A percentile compares a stretch with the other conserved stretches of the same genome.
Evolutionary conservation across 441 rosid species (phyloP).

Genomic region (Croton laevigatus): DNA sequence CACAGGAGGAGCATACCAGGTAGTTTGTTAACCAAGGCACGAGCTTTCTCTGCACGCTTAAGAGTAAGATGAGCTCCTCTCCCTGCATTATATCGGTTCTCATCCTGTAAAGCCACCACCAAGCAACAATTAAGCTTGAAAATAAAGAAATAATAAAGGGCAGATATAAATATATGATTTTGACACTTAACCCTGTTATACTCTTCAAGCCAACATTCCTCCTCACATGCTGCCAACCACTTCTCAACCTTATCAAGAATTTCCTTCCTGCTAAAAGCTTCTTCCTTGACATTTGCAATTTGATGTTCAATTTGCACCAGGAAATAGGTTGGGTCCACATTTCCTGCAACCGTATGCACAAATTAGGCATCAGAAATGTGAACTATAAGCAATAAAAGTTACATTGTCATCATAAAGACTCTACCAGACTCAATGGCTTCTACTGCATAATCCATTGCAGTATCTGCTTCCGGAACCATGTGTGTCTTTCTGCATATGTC

Average conservation of each 20-base stretch:
- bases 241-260: slow-evolving; percentile 90
- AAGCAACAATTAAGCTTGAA: slow-evolving; percentile 17
- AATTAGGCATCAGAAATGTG: not conserved
- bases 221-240: slow-evolving; percentile 91
- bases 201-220: slow-evolving; percentile 98
- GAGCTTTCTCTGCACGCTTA: slow-evolving; percentile 99
- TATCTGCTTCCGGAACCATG: slow-evolving; percentile 63
- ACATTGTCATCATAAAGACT: not conserved
- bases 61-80: slow-evolving; percentile 95
- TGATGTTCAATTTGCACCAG: slow-evolving; percentile 82
- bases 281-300: slow-evolving; percentile 78
- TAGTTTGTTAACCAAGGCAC: slow-evolving; percentile 81
- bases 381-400: not conserved
- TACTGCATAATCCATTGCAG: slow-evolving; percentile 57
- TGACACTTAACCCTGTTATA: slow-evolving; percentile 73
- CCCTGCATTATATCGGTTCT: slow-evolving; percentile 94
- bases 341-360: slow-evolving; percentile 35
- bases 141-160: not conserved
- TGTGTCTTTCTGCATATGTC: slow-evolving; percentile 93
- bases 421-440: slow-evolving; percentile 85
- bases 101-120: slow-evolving; percentile 52
- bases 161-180: not conserved
- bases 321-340: slow-evolving; percentile 53
- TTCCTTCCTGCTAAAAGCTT: slow-evolving; percentile 86
- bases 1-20: slow-evolving; percentile 48